These are phyloP conservation scores for Betula pendula DNA, from an alignment of 306 rosid genomes.

Conservation along the genomic window DNA sequence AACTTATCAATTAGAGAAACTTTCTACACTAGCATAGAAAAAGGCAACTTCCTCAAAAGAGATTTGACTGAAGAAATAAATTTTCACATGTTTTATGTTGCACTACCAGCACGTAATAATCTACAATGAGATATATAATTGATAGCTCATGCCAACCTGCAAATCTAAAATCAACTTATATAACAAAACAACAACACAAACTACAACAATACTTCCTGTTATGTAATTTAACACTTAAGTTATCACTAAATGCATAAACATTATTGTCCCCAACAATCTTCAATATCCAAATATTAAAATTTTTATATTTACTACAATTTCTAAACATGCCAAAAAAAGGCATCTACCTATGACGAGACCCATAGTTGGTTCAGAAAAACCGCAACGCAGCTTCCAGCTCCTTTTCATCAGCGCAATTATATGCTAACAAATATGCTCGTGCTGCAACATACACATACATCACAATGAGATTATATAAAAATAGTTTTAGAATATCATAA, in stretches of 20 bases:
- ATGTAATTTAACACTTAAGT: slow-evolving; percentile 16
- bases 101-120: not conserved
- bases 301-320: not conserved
- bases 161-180: not conserved
- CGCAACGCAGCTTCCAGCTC: slow-evolving; percentile 89
- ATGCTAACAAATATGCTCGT: slow-evolving; percentile 81
- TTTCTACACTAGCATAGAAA: too few species aligned
- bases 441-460: too few species aligned
- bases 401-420: slow-evolving; percentile 88
- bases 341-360: too few species aligned
- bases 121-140: too few species aligned
- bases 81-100: not conserved
- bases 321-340: slow-evolving; percentile 23
- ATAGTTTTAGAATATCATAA: not conserved
- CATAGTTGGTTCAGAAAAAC: slow-evolving; percentile 60
- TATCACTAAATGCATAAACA: not conserved
- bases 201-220: not conserved
- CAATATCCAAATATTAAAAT: not conserved
- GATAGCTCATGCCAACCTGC: too few species aligned
- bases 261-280: not conserved
- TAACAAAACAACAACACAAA: too few species aligned
- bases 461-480: too few species aligned
- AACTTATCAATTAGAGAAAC: too few species aligned
- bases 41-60: too few species aligned
- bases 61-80: too few species aligned